Percentiles rank a stretch among this genome's conserved stretches.
Evolutionary conservation across 1,284 basidiomycete species (phyloP).

Genomic region (Laetiporus sulphureus): DNA sequence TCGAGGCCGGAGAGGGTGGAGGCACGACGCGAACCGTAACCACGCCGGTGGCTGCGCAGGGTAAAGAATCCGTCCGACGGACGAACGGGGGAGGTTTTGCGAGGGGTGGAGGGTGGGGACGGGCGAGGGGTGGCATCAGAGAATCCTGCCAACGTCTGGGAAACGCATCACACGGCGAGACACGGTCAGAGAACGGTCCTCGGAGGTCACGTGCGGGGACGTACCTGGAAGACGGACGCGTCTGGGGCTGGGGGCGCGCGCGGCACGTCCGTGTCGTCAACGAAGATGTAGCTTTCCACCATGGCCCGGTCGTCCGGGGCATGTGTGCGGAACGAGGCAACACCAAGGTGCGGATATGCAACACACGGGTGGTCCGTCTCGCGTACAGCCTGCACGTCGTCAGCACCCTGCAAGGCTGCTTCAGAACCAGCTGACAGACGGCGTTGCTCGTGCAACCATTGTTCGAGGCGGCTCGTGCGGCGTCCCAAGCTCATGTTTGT

Average conservation of each 20-base stretch:
- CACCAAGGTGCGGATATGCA: conserved; percentile 44
- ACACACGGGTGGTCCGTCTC: conserved; percentile 41
- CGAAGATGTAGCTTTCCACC: conserved; percentile 51
- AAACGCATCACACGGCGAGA: background rate
- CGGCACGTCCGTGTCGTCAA: conserved; percentile 30
- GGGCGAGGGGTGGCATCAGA: conserved; percentile 11
- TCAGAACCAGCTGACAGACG: too few relatives aligned
- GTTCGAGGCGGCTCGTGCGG: conserved; percentile 56
- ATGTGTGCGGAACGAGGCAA: conserved; percentile 19
- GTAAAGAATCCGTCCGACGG: too few relatives aligned
- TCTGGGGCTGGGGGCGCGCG: conserved; percentile 33
- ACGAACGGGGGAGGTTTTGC: conserved; percentile 21
- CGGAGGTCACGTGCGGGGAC: conserved; percentile 23
- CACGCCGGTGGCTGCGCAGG: conserved; percentile 21
- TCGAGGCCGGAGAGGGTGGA: conserved; percentile 52
- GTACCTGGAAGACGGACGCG: conserved; percentile 22
- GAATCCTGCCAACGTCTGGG: background rate
- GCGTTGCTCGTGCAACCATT: conserved; percentile 65
- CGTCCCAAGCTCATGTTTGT: conserved; percentile 24
- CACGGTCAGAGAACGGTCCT: conserved; percentile 15
- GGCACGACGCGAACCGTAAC: conserved; percentile 42
- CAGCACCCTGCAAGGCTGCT: too few relatives aligned
- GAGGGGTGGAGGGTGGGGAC: conserved; percentile 32
- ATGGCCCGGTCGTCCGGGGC: conserved; percentile 31
- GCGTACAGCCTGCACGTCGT: conserved; percentile 18